Percentiles rank a stretch among this genome's conserved stretches.
Conservation (phyloP, 2,329 filamentous ascomycete species). For the Epichloe brachyelytri region DNA sequence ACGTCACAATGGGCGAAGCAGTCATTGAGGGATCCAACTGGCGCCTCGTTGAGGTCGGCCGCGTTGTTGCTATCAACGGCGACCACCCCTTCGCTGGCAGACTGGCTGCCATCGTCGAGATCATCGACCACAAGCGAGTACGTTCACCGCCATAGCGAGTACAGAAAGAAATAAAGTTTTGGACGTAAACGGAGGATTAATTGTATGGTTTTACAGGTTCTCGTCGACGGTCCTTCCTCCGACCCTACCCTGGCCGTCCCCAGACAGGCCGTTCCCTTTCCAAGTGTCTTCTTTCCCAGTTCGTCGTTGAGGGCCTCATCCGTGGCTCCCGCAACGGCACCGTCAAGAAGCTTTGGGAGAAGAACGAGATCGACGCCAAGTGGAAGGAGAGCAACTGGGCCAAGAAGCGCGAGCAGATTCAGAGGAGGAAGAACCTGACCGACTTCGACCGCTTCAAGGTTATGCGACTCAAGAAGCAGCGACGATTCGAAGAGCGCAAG, state of each 20-base stretch:
- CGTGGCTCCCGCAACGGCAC: conserved; percentile 70
- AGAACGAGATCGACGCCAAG: conserved; percentile 81
- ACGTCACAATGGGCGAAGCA: conserved; percentile 69
- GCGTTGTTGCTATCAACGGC: conserved; percentile 80
- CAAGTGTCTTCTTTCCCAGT: conserved; percentile 76
- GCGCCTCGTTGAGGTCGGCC: conserved; percentile 97
- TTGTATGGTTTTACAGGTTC: conserved; percentile 47
- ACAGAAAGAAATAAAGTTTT: not conserved
- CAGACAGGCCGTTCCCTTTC: conserved; percentile 74
- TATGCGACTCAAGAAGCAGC: conserved; percentile 98
- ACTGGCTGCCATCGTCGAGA: conserved; percentile 92
- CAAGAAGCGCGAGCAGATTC: conserved; percentile 78
- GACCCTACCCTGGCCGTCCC: conserved; percentile 68
- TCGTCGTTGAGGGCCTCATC: conserved; percentile 76
- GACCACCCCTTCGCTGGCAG: conserved; percentile 70
- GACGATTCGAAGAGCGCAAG: conserved; percentile 96
- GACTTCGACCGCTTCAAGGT: conserved; percentile 99
- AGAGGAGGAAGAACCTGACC: conserved; percentile 80
- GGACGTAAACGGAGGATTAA: conserved; percentile 4
- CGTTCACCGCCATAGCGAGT: conserved; percentile 33
- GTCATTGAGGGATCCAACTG: conserved; percentile 71
- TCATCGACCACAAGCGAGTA: conserved; percentile 99
- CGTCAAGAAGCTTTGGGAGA: conserved; percentile 83
- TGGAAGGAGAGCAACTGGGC: conserved; percentile 87
- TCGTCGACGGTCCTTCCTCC: conserved; percentile 87